Evolutionary conservation across 192 early-diverging fungal genomes (phyloP).

Genomic region (Backusella westeae): DNA sequence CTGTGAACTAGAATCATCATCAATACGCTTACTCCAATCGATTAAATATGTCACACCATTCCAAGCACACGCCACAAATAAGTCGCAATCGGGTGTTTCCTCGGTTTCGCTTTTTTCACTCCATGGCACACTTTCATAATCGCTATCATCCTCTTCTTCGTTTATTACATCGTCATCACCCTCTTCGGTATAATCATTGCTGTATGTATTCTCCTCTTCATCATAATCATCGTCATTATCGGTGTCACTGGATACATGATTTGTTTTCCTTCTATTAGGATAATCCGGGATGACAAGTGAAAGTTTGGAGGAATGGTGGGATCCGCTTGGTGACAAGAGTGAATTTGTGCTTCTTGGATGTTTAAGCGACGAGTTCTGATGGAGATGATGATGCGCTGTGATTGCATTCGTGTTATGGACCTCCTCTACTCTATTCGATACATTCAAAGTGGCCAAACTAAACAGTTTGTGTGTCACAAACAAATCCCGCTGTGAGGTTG

Average conservation of each 20-base stretch:
- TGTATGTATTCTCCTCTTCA: not conserved
- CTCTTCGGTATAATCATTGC: not conserved
- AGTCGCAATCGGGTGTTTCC: constrained; percentile 33
- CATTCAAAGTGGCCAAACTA: constrained; percentile 48
- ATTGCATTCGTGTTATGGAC: not conserved
- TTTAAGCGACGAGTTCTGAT: not conserved
- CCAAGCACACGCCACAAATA: constrained; percentile 60
- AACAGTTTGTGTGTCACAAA: constrained; percentile 58
- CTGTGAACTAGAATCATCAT: not conserved
- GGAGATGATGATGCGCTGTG: not conserved
- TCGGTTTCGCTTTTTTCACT: constrained; percentile 24
- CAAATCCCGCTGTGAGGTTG: constrained; percentile 44
- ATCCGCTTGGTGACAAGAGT: not conserved
- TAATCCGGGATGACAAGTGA: not conserved
- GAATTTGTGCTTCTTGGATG: not conserved
- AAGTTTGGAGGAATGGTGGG: not conserved
- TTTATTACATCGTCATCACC: constrained; percentile 3
- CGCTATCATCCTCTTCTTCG: constrained; percentile 5
- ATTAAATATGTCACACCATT: constrained; percentile 57
- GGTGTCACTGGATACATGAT: not conserved
- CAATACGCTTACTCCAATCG: constrained; percentile 38
- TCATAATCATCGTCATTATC: not conserved
- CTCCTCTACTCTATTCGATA: constrained; percentile 9
- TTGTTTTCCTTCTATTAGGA: not conserved
- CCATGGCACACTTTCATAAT: constrained; percentile 22